Base-by-base conservation (phyloP, 2,329 filamentous ascomycete species). In the Endothia cerciana region DNA sequence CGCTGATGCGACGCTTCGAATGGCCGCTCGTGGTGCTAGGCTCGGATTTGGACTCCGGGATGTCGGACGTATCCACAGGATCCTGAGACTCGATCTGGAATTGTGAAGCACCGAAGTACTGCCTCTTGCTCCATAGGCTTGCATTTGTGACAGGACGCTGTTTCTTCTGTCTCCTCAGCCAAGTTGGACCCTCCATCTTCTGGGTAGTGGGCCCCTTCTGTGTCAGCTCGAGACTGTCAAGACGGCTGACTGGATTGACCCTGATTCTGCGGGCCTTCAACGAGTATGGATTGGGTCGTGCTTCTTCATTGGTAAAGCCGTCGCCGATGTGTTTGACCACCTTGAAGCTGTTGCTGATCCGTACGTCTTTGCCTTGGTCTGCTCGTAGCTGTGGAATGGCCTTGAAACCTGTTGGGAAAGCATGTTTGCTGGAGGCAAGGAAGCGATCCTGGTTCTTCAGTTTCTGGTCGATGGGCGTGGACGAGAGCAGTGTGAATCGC, bases 191-290 rank as follows among this genome's bases (percentile, higher is more conserved):
- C 11, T 60, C 62, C 25, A 64, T 67, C 19, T 65, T 60, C 57
- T 68, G 63, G 2, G 51, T 28, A 1, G 56, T 22, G 2, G 40
- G 45, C 19, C 51, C 51, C 8, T 69, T 67, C 56, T 72, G 72
- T 15, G 70, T 71, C 25, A 72, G 58, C 38, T 73, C 70, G 7
- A 73, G 65, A 22, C 64, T 40, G 4, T 71, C 70, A 3, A 72
- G 38, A 30, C 25, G 22, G 4, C 13, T 47, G 28, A 49, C 57
- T 7, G 56, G 30, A 0, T 64, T 58, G 17, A 40, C 40, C 17
- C 53, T 62, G 7, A 61, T 51, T 40, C 60, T 61, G 47, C 64
- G 64, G 47, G 47, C 40, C 51, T 58, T 67, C 15, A 45, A 65
- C 11, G 53, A 49, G 15, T 28, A 17, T 19, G 45, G 38, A 15